These are phyloP conservation scores for Candida boleticola DNA, from an alignment of 805 yeast genomes.

Conservation along the genomic window DNA sequence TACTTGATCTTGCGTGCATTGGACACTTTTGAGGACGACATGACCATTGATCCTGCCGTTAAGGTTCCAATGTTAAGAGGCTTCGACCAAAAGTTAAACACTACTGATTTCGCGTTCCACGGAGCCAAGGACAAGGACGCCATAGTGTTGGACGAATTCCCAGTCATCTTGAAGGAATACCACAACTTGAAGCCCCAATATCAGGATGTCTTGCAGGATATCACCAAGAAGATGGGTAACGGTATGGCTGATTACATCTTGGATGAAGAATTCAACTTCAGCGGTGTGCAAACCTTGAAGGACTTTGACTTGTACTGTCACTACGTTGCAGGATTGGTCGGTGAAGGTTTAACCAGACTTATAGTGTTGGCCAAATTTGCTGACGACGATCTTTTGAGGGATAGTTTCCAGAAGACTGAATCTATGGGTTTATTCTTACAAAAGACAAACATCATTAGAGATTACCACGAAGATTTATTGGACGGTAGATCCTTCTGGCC, in stretches of 20 bases:
- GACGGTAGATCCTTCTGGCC: slow-evolving; percentile 98
- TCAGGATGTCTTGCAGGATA: slow-evolving; percentile 74
- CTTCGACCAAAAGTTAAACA: slow-evolving; percentile 62
- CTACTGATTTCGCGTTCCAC: slow-evolving; percentile 77
- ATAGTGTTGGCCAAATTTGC: slow-evolving; percentile 75
- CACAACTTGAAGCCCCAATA: slow-evolving; percentile 71
- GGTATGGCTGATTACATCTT: slow-evolving; percentile 95
- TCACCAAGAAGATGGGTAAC: slow-evolving; percentile 85
- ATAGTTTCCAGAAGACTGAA: slow-evolving; percentile 59
- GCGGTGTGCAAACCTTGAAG: slow-evolving; percentile 72
- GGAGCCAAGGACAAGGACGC: slow-evolving; percentile 81
- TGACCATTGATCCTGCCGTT: slow-evolving; percentile 69
- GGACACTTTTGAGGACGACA: slow-evolving; percentile 96
- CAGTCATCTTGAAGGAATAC: slow-evolving; percentile 64
- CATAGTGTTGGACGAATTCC: slow-evolving; percentile 76
- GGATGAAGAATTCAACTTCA: slow-evolving; percentile 72
- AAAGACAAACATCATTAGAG: slow-evolving; percentile 94
- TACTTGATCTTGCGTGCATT: slow-evolving; percentile 85
- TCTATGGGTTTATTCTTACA: slow-evolving; percentile 96
- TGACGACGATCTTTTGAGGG: slow-evolving; percentile 43
- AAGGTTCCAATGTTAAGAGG: slow-evolving; percentile 73
- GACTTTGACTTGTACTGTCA: slow-evolving; percentile 93
- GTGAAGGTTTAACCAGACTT: slow-evolving; percentile 88
- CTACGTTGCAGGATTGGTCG: slow-evolving; percentile 96
- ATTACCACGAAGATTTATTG: slow-evolving; percentile 84